Evolutionary conservation across 75 land plant genomes (phyloP).

Genomic region (Ceratopteris richardii): DNA sequence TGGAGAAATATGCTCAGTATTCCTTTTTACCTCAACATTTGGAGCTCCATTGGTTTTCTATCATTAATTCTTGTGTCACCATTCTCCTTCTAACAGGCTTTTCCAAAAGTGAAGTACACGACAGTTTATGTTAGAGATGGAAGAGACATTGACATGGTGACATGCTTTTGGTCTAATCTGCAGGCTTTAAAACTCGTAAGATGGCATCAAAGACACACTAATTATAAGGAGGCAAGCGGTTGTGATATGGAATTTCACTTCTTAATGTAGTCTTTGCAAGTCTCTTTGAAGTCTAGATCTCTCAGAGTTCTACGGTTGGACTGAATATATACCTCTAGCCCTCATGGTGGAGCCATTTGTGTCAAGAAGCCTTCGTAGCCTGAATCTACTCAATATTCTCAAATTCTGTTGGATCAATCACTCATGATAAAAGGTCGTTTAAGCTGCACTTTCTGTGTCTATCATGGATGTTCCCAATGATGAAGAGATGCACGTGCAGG

Average conservation of each 20-base stretch:
- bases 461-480: conserved; percentile 44
- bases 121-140: conserved; percentile 53
- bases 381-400: conserved; percentile 53
- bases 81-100: conserved; percentile 72
- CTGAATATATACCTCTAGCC: conserved; percentile 67
- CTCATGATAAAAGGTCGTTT: conserved; percentile 54
- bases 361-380: conserved; percentile 15
- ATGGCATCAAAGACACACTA: conserved; percentile 47
- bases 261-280: conserved; percentile 23
- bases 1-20: conserved; percentile 64
- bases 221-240: neutral
- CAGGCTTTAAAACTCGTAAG: conserved; percentile 50
- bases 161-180: conserved; percentile 43
- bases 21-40: conserved; percentile 52
- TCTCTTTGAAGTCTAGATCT: conserved; percentile 33
- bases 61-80: conserved; percentile 71
- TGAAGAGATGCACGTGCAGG: conserved; percentile 31
- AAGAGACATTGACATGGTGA: conserved; percentile 31
- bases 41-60: conserved; percentile 88
- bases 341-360: conserved; percentile 21
- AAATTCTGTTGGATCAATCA: too few species aligned
- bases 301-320: conserved; percentile 80
- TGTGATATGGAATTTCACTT: conserved; percentile 32
- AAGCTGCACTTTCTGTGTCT: conserved; percentile 44
- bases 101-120: conserved; percentile 46